phyloP scores from a whole-genome alignment of 305 asterid genomes.

The Fraxinus xanthoxyloides region DNA sequence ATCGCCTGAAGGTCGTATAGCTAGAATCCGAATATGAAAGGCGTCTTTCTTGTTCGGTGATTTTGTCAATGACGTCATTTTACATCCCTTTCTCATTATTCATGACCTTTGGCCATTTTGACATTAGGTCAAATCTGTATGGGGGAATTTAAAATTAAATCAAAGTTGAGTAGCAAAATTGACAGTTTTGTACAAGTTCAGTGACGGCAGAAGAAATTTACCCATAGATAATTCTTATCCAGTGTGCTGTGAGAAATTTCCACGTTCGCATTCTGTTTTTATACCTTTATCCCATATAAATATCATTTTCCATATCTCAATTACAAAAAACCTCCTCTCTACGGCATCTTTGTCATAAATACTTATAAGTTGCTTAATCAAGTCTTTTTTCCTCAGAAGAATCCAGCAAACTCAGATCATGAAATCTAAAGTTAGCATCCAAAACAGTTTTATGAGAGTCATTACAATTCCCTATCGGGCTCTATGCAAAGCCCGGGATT shows the following conservation, averaged over 20 bases:
- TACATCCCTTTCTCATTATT: neutral
- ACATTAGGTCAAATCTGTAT: neutral
- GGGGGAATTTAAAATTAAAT: neutral
- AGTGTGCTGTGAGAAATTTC: conserved; percentile 6
- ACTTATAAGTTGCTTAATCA: neutral
- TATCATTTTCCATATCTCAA: neutral
- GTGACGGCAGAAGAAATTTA: neutral
- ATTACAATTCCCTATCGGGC: conserved; percentile 28
- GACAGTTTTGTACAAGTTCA: neutral
- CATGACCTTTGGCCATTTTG: neutral
- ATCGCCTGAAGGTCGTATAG: no score
- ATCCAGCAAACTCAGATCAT: neutral
- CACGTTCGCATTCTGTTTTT: neutral
- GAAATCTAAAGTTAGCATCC: conserved; percentile 24
- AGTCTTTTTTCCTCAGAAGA: neutral
- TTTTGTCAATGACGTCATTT: neutral
- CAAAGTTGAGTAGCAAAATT: neutral
- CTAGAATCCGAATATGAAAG: no score
- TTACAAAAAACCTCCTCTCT: neutral
- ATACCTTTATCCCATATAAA: no score
- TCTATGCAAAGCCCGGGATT: conserved; percentile 27
- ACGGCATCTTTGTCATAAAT: neutral
- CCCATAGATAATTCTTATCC: neutral
- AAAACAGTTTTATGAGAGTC: conserved; percentile 28
- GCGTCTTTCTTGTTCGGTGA: no score